Base-by-base conservation (phyloP, 345 rosid species). In the Pseudoturritis turrita region DNA sequence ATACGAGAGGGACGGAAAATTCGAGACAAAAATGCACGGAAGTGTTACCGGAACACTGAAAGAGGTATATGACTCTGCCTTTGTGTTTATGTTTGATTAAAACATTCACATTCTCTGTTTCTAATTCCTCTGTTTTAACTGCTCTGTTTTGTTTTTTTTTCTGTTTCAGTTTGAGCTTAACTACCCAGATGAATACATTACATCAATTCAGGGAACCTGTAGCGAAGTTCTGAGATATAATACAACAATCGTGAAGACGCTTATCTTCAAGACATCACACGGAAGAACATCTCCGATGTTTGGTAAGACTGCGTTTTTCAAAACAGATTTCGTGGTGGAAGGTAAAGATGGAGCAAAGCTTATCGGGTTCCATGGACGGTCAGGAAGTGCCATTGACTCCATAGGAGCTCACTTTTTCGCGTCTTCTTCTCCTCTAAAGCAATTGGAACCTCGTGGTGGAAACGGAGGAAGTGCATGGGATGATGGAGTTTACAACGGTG, bases 181-280 rank as follows among this genome's bases (percentile, higher is more conserved):
- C n/a, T 71, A 72, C 7, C 76, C 70, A 19, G 75, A 62, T 12
- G 69, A 71, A 4, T 72, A 50, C 2, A 72, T 72, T 45, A 72
- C 53, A 39, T 31, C 35, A 41, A 61, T 62, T 18, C 14, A 28
- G 2, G 62, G 62, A 56, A 35, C 10, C 41, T 56, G 10, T 12
- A 56, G 43, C 62, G 39, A 33, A 5, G 62, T 56, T 10, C 4
- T 26, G 4, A 35, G 43, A 18, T 56, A 56, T n/a, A 56, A 56
- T 41, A 56, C 43, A 56, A 56, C 43, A 19, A 46, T 46, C 13
- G 68, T 63, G 44, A 44, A 29, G 40, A 18, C 52, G 22, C 53
- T 44, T 12, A 31, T 2, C 15, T 62, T 62, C 54, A 62, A 44
- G 67, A 62, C 54, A 28, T 62, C 67, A 62, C 26, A 29, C 5